A percentile compares a stretch with the other conserved stretches of the same genome.
Conservation (phyloP, 2,329 filamentous ascomycete species). For the Sarocladium strictum region DNA sequence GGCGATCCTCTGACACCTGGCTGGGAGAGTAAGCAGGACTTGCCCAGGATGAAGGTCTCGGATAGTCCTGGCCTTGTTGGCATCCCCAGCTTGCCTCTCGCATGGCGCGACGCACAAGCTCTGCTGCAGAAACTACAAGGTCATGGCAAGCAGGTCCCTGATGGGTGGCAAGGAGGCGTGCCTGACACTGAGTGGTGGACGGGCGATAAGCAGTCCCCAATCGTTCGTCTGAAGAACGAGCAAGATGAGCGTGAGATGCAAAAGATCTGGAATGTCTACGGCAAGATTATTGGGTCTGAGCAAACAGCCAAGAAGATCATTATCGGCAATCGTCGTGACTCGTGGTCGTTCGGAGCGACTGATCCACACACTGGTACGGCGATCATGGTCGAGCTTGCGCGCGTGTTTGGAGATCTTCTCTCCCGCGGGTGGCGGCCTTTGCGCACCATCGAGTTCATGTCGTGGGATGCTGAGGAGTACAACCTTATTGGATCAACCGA, state of each 20-base stretch:
- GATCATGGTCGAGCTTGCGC: slow-evolving; percentile 81
- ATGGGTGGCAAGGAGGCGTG: slow-evolving; percentile 71
- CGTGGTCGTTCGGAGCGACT: slow-evolving; percentile 82
- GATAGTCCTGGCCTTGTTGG: slow-evolving; percentile 67
- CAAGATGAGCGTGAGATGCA: slow-evolving; percentile 80
- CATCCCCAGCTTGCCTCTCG: slow-evolving; percentile 84
- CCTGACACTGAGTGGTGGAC: slow-evolving; percentile 79
- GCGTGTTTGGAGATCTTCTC: slow-evolving; percentile 75
- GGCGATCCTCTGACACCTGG: slow-evolving; percentile 93
- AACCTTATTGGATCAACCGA: slow-evolving; percentile 93
- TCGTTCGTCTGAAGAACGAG: slow-evolving; percentile 76
- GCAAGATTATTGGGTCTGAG: slow-evolving; percentile 77
- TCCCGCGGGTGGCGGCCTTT: slow-evolving; percentile 80
- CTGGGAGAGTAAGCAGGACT: slow-evolving; percentile 64
- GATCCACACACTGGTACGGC: slow-evolving; percentile 87
- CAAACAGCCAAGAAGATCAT: slow-evolving; percentile 78
- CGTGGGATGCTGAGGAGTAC: slow-evolving; percentile 92
- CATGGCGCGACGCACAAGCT: slow-evolving; percentile 82
- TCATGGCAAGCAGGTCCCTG: slow-evolving; percentile 61
- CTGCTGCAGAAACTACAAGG: slow-evolving; percentile 72
- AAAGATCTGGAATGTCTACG: slow-evolving; percentile 88
- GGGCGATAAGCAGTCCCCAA: slow-evolving; percentile 65
- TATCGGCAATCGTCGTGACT: slow-evolving; percentile 88
- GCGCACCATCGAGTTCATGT: slow-evolving; percentile 94
- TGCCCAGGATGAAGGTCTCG: slow-evolving; percentile 60